Conservation (phyloP, 2,329 filamentous ascomycete species). For the Phaeosphaeria sp. region DNA sequence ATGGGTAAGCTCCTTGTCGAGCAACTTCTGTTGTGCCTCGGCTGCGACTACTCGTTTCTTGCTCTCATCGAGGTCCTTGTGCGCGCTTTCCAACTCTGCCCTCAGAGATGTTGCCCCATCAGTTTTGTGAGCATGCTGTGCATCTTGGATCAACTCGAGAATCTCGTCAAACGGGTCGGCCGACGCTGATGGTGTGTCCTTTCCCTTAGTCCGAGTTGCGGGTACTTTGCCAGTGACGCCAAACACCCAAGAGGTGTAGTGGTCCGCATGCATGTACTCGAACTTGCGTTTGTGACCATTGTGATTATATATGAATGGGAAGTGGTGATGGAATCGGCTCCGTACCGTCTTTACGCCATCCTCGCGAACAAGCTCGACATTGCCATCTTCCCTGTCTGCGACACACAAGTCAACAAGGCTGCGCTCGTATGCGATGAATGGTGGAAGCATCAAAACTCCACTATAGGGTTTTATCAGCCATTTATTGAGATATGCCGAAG, state of each 20-base stretch:
- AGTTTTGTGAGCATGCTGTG: not conserved
- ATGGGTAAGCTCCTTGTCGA: not conserved
- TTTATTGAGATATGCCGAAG: not conserved
- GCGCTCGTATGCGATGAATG: not conserved
- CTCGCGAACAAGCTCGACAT: not conserved
- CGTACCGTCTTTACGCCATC: not conserved
- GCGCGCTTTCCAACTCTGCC: not conserved
- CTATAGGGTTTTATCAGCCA: not conserved
- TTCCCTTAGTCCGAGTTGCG: not conserved
- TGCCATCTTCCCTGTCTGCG: not conserved
- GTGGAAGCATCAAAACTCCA: not conserved
- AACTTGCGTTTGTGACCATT: not conserved
- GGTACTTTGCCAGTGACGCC: not conserved
- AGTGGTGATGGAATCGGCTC: not conserved
- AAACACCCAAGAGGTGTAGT: not conserved
- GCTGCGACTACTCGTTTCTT: not conserved
- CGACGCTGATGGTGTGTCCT: not conserved
- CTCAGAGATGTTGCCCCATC: not conserved
- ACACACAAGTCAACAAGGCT: not conserved
- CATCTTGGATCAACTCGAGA: not conserved
- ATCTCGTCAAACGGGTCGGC: not conserved
- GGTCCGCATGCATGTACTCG: constrained; percentile 1
- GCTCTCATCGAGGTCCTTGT: not conserved
- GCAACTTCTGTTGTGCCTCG: not conserved
- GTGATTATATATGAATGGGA: not conserved